Percentiles rank a stretch among this genome's conserved stretches.
phyloP scores from a whole-genome alignment of 305 asterid genomes.

The Solanum aculeatissimum region DNA sequence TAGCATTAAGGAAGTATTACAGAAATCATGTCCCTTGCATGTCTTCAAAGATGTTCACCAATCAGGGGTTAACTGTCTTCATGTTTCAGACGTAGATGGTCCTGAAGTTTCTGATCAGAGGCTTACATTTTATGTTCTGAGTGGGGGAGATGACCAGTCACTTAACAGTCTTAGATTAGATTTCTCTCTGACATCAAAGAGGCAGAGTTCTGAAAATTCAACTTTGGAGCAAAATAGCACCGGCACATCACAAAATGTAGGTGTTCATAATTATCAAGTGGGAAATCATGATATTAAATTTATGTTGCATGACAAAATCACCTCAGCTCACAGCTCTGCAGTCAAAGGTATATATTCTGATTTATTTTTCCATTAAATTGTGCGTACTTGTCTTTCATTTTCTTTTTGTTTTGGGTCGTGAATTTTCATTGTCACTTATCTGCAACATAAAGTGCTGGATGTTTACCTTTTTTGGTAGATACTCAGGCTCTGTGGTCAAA shows the following conservation, averaged over 20 bases:
- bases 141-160: constrained; percentile 97
- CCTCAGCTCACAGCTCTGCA: constrained; percentile 88
- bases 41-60: constrained; percentile 60
- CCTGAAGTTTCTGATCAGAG: constrained; percentile 16
- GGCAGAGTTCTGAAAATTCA: constrained; percentile 14
- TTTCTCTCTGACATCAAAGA: constrained; percentile 20
- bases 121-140: constrained; percentile 41
- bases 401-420: background rate
- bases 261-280: constrained; percentile 21
- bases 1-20: constrained; percentile 30
- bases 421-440: background rate
- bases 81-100: constrained; percentile 38
- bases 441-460: background rate
- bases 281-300: constrained; percentile 37
- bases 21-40: constrained; percentile 33
- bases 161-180: constrained; percentile 54
- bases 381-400: background rate
- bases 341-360: constrained; percentile 52
- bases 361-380: background rate
- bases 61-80: constrained; percentile 84
- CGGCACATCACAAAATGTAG: constrained; percentile 7
- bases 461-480: background rate
- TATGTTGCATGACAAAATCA: constrained; percentile 31
- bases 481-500: background rate
- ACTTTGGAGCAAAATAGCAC: constrained; percentile 8